Base-by-base conservation (phyloP, 1,284 basidiomycete species). In the Apiotrichum siamense region DNA sequence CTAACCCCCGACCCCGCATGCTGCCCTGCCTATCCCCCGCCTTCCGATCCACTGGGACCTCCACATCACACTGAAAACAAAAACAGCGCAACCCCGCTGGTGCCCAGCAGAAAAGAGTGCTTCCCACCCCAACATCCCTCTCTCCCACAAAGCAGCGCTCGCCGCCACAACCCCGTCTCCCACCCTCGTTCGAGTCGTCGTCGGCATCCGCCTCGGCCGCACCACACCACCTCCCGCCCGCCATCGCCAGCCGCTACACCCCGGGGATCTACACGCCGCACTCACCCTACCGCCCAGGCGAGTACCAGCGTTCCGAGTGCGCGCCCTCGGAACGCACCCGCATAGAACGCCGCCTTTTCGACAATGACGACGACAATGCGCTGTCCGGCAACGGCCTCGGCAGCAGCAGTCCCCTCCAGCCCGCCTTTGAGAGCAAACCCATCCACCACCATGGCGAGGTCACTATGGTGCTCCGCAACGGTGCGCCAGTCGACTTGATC, bases 401-500 rank as follows among this genome's bases (percentile, higher is more conserved):
- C 26, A 56, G 50, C 20, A 59, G 55, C n/a, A 56, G 53, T 11
- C 66, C 66, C 0, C 49, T 72, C 5, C 63, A 59, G 15, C 64
- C 67, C 15, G 63, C 69, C 1, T 72, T 72, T 40, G 44, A 45
- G n/a, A n/a, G 24, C 32, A 62, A 70, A 44, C 64, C n/a, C n/a
- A n/a, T n/a, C n/a, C n/a, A n/a, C n/a, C n/a, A 64, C 24, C 65
- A 70, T 50, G 33, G 23, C 13, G 63, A 70, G 46, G 65, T 68
- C 21, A 69, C 69, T 51, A 67, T 70, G 69, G 64, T 70, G 4
- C 50, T 70, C 33, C 54, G 66, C 29, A 72, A 67, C 36, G 69
- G 69, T 7, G 66, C 67, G 7, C 61, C 61, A 11, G 61, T 71
- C 15, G 69, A 71, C 57, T 55, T 71, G 7, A 66, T 71, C 41